phyloP scores from a whole-genome alignment of 1,284 basidiomycete genomes.

The Heterobasidion irregulare region DNA sequence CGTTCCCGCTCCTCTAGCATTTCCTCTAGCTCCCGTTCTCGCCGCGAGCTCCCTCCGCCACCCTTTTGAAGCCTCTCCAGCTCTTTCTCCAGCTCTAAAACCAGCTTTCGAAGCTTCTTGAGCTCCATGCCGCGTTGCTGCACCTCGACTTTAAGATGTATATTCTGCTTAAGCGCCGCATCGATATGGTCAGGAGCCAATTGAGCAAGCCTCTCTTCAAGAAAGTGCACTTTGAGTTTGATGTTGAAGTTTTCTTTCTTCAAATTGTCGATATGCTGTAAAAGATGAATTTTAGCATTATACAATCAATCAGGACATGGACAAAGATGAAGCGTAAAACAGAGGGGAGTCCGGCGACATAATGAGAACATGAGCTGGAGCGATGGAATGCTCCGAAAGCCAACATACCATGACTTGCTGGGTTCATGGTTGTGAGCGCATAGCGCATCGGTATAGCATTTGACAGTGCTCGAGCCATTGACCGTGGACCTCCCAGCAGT shows the following conservation, averaged over 20 bases:
- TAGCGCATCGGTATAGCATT: no score
- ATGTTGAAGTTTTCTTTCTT: slow-evolving; percentile 96
- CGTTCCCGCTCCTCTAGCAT: slow-evolving; percentile 59
- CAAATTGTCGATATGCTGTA: slow-evolving; percentile 83
- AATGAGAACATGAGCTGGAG: background rate
- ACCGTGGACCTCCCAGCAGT: no score
- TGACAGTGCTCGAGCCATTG: no score
- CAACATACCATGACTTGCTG: no score
- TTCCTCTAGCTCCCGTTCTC: slow-evolving; percentile 64
- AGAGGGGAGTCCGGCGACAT: no score
- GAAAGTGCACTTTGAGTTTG: slow-evolving; percentile 89
- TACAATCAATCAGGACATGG: no score
- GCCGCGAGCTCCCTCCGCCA: slow-evolving; percentile 28
- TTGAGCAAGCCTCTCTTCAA: slow-evolving; percentile 83
- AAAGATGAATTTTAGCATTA: background rate
- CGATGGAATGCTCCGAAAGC: background rate
- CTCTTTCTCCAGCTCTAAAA: slow-evolving; percentile 77
- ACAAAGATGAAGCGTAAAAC: no score
- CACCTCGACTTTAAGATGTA: slow-evolving; percentile 89
- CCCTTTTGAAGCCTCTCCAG: slow-evolving; percentile 63
- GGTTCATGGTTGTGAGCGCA: no score
- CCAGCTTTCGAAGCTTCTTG: slow-evolving; percentile 86
- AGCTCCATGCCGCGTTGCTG: slow-evolving; percentile 88
- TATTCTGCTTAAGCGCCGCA: slow-evolving; percentile 87
- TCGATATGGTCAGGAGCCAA: slow-evolving; percentile 90